Evolutionary conservation across 2,329 filamentous ascomycete genomes (phyloP).

Genomic region (Bipolaris cookei): DNA sequence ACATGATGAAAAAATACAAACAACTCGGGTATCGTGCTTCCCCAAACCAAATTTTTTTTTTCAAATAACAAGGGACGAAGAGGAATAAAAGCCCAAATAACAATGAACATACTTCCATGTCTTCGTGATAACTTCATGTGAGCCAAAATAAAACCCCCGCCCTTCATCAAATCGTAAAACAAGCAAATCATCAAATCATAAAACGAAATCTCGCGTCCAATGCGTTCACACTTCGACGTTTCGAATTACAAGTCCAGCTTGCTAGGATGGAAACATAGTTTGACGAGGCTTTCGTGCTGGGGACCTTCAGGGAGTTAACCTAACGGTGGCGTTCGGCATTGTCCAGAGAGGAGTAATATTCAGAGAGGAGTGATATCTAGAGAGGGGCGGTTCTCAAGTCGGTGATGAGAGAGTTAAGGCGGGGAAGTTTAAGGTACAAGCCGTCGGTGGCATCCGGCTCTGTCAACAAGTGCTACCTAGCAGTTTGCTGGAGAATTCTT

Average conservation of each 20-base stretch:
- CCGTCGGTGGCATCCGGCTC: conserved; percentile 14
- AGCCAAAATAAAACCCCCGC: no score
- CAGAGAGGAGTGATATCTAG: no score
- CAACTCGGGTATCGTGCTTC: no score
- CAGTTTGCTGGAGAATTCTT: neutral
- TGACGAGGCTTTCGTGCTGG: no score
- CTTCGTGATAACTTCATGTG: no score
- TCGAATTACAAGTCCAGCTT: neutral
- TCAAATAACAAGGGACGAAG: no score
- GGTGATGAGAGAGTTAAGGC: neutral
- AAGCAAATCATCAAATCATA: neutral
- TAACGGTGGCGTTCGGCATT: neutral
- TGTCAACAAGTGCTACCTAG: conserved; percentile 2
- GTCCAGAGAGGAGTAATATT: neutral
- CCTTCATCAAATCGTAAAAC: no score
- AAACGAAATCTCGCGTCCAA: neutral
- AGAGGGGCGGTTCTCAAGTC: no score
- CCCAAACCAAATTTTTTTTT: no score
- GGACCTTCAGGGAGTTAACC: conserved; percentile 1
- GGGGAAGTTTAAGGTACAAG: neutral
- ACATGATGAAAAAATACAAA: no score
- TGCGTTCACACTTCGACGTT: conserved; percentile 2
- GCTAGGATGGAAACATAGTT: neutral
- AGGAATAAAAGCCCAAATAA: no score
- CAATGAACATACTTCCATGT: no score